These are phyloP conservation scores for Cytospora paraplurivora DNA, from an alignment of 2,329 filamentous ascomycete genomes.

Conservation along the genomic window DNA sequence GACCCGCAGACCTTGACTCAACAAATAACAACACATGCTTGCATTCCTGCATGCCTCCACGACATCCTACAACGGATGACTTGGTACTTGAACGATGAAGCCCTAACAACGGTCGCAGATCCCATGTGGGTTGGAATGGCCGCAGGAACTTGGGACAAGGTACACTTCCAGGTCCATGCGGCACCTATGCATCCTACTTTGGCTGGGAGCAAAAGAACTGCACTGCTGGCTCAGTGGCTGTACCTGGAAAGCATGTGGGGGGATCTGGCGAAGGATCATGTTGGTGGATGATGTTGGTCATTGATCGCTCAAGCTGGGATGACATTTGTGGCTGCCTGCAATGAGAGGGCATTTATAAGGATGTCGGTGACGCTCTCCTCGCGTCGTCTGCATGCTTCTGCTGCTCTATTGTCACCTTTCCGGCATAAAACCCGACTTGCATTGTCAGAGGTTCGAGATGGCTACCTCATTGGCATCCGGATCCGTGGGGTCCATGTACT, in stretches of 20 bases:
- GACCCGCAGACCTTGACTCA: neutral
- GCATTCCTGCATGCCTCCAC: neutral
- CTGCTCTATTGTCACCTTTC: neutral
- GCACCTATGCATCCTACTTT: neutral
- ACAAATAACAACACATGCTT: neutral
- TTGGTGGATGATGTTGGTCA: neutral
- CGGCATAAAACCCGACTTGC: neutral
- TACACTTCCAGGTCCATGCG: neutral
- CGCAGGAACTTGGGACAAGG: neutral
- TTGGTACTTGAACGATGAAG: neutral
- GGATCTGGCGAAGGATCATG: neutral
- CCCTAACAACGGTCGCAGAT: neutral
- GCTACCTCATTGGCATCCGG: neutral
- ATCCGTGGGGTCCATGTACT: neutral
- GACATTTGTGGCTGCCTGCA: neutral
- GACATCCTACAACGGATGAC: neutral
- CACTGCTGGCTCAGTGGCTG: neutral
- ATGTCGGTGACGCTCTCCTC: neutral
- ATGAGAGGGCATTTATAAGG: neutral
- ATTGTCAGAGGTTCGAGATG: constrained; percentile 4
- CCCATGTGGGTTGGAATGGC: neutral
- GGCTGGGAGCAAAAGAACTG: neutral
- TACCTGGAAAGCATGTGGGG: neutral
- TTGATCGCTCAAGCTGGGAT: neutral
- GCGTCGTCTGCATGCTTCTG: neutral